These are phyloP conservation scores for Drechslera avenae DNA, from an alignment of 2,329 filamentous ascomycete genomes.

Conservation along the genomic window DNA sequence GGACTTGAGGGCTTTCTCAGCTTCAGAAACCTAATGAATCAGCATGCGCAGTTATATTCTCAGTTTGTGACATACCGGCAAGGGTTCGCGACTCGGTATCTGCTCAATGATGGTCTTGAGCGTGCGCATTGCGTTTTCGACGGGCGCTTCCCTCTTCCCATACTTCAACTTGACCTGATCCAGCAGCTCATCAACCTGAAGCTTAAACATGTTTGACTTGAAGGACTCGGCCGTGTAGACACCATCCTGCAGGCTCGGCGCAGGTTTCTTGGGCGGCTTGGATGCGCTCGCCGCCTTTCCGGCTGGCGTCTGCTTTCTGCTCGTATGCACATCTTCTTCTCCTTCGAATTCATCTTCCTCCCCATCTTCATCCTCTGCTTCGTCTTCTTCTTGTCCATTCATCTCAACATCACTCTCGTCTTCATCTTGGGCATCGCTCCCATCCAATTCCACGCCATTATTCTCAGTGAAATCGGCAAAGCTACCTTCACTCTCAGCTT, in stretches of 20 bases:
- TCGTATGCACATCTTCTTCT: constrained; percentile 17
- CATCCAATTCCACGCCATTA: constrained; percentile 22
- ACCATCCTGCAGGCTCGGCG: constrained; percentile 40
- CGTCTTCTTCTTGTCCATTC: constrained; percentile 16
- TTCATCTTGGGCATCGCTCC: constrained; percentile 20
- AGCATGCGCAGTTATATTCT: neutral
- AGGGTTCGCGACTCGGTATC: constrained; percentile 57
- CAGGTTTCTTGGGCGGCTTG: constrained; percentile 30
- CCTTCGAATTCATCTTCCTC: constrained; percentile 11
- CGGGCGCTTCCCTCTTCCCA: constrained; percentile 59
- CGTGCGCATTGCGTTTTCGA: constrained; percentile 51
- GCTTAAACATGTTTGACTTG: constrained; percentile 70
- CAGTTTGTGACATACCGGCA: constrained; percentile 44
- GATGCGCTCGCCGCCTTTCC: constrained; percentile 17
- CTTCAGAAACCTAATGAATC: constrained; percentile 66
- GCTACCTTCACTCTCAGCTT: constrained; percentile 33
- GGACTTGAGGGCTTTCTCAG: constrained; percentile 67
- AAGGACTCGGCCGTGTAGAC: constrained; percentile 61
- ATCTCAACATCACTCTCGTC: constrained; percentile 17
- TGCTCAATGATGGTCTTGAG: constrained; percentile 54
- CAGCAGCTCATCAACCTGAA: constrained; percentile 69
- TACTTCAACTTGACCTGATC: constrained; percentile 63
- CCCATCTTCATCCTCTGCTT: constrained; percentile 14
- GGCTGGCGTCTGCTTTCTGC: constrained; percentile 8
- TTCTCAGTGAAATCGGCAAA: constrained; percentile 30